Percentiles rank a stretch among this genome's conserved stretches.
Evolutionary conservation across 176 grass and related monocot species (phyloP).

Genomic region (Paspalum vaginatum): DNA sequence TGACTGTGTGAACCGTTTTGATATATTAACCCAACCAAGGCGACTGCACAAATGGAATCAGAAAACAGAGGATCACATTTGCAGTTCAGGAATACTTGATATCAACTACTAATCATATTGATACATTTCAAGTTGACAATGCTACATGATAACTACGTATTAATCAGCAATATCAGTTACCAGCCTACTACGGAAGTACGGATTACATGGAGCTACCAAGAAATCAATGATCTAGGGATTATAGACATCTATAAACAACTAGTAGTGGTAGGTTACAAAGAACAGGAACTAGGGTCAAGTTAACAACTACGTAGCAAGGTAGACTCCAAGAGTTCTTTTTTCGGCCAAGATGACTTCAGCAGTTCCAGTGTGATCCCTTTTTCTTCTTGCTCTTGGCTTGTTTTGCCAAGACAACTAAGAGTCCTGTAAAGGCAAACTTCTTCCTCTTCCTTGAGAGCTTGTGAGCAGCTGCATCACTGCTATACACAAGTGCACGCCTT

Average conservation of each 20-base stretch:
- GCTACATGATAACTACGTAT: neutral
- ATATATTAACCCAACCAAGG: neutral
- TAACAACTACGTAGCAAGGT: constrained; percentile 24
- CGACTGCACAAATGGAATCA: neutral
- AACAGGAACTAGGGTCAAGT: constrained; percentile 18
- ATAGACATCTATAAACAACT: neutral
- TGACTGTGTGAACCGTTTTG: too few relatives aligned
- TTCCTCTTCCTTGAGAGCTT: constrained; percentile 68
- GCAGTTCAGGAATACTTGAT: neutral
- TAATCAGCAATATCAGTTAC: neutral
- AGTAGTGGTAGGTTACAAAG: neutral
- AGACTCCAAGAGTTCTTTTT: neutral
- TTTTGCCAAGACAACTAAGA: constrained; percentile 71
- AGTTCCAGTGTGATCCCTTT: constrained; percentile 32
- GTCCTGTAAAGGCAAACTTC: constrained; percentile 69
- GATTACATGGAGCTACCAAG: neutral
- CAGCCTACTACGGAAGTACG: neutral
- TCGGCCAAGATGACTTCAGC: neutral
- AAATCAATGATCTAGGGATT: neutral
- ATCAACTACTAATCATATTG: neutral
- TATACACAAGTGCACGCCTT: constrained; percentile 45
- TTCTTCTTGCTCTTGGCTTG: constrained; percentile 85
- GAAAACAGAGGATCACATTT: neutral
- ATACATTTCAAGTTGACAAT: constrained; percentile 7
- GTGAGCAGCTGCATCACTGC: constrained; percentile 23